Base-by-base conservation (phyloP, 2,329 filamentous ascomycete genomes). In the Sporothrix globosa region DNA sequence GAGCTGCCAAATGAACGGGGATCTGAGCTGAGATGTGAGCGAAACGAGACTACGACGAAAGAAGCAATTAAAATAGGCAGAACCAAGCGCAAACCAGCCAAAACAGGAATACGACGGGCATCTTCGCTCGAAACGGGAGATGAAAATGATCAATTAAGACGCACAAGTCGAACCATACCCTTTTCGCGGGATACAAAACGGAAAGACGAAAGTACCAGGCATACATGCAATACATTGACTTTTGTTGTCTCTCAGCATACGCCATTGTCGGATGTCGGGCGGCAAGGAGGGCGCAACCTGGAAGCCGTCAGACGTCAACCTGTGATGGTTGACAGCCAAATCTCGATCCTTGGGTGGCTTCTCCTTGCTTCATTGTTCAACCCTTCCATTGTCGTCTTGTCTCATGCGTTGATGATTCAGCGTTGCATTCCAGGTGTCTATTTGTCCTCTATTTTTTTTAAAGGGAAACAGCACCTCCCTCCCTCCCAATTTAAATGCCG, bases 401-500 rank as follows among this genome's bases (percentile, higher is more conserved):
- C 44, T 65, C 24, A 50, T 65, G 61, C 44, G 61, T 9, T 65
- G 61, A 24, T 21, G 61, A 65, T 30, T 30, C 61, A 48, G 27
- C 30, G 34, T 65, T 34, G 27, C 60, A 48, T 65, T 50, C 60
- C 60, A 48, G 17, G 44, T 7, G 5, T 30, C 30, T 7, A 27
- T 3, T 30, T 30, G 24, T 34, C 14, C 2, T 10, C 21, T 24
- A 10, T 60, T 6, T 3, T 24, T 4, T 58, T 5, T 6, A 1
- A 34, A 34, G 1, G 5, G 9, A 34, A 34, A 34, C 34, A 34
- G 4, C 9, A 34, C 27, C 27, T 34, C 5, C 34, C 34, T 34
- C 34, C 34, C 34, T 34, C 34, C 34, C 6, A 9, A 34, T 7
- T 7, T 34, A 4, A 7, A 6, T 63, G 58, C 58, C 58, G 39